These are phyloP conservation scores for Monosporozyma siamensis DNA, from an alignment of 805 yeast genomes.

Conservation along the genomic window DNA sequence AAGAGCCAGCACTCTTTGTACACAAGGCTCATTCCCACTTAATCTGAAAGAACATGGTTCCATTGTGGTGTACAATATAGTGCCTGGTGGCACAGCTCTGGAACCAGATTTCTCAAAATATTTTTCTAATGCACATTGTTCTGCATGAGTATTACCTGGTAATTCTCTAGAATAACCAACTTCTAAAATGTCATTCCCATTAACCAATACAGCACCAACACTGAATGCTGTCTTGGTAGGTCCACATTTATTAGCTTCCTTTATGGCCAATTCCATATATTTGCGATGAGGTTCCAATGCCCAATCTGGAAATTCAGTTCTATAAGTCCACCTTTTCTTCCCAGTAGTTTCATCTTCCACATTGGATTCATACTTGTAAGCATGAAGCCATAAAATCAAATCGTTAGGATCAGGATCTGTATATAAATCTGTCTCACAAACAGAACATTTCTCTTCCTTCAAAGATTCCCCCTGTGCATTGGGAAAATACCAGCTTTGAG, in stretches of 20 bases:
- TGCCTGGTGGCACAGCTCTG: constrained; percentile 54
- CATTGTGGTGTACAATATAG: constrained; percentile 89
- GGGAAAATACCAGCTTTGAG: constrained; percentile 60
- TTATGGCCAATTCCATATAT: constrained; percentile 68
- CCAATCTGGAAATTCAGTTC: constrained; percentile 75
- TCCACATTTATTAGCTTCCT: constrained; percentile 70
- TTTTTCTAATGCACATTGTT: constrained; percentile 84
- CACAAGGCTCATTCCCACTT: constrained; percentile 86
- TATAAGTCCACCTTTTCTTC: constrained; percentile 53
- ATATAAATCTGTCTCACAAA: constrained; percentile 62
- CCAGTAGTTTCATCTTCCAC: constrained; percentile 20
- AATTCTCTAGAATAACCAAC: constrained; percentile 87
- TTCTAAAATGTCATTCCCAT: constrained; percentile 51
- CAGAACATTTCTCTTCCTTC: constrained; percentile 47
- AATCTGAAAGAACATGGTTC: constrained; percentile 88
- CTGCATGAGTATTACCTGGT: constrained; percentile 95
- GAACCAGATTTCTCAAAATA: constrained; percentile 35
- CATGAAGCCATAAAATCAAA: constrained; percentile 82
- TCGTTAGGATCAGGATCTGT: constrained; percentile 87
- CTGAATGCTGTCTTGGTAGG: constrained; percentile 80
- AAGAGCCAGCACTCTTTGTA: constrained; percentile 58
- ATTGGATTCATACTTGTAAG: constrained; percentile 61
- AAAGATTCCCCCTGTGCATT: constrained; percentile 58
- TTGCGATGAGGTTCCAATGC: constrained; percentile 48
- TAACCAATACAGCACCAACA: constrained; percentile 80